A percentile compares a stretch with the other conserved stretches of the same genome.
Conservation (phyloP, 495 filamentous ascomycete species). For the Hypoxylon rickii region DNA sequence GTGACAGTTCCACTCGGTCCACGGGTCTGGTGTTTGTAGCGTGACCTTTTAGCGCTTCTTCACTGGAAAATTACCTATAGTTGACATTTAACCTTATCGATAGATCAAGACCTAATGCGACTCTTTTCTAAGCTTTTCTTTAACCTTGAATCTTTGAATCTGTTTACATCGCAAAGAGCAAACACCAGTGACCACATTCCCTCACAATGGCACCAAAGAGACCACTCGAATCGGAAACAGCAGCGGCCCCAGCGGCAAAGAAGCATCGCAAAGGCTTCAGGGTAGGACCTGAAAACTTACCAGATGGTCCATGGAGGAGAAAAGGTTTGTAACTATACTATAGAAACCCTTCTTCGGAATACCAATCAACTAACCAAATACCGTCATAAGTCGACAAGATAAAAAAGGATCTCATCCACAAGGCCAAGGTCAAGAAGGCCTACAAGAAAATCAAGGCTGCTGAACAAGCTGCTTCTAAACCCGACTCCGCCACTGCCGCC, state of each 20-base stretch:
- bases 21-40: too few species aligned
- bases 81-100: too few species aligned
- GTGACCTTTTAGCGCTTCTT: too few species aligned
- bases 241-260: constrained; percentile 44
- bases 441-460: constrained; percentile 85
- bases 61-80: too few species aligned
- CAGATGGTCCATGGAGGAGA: constrained; percentile 87
- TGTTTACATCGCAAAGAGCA: too few species aligned
- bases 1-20: too few species aligned
- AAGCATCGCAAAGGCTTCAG: constrained; percentile 60
- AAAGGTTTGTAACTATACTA: constrained; percentile 63
- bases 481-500: constrained; percentile 16
- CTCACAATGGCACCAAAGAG: constrained; percentile 67
- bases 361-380: constrained; percentile 16
- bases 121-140: too few species aligned
- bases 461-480: constrained; percentile 43
- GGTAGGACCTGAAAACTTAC: constrained; percentile 89
- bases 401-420: constrained; percentile 86
- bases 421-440: constrained; percentile 90
- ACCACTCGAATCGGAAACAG: constrained; percentile 54
- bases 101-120: too few species aligned
- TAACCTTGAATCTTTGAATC: too few species aligned
- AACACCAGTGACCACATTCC: too few species aligned
- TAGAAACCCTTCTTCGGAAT: neutral
- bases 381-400: constrained; percentile 78